A percentile compares a stretch with the other conserved stretches of the same genome.
Evolutionary conservation across 140 eudicot genomes (phyloP).

Genomic region (Senecio squalidus): DNA sequence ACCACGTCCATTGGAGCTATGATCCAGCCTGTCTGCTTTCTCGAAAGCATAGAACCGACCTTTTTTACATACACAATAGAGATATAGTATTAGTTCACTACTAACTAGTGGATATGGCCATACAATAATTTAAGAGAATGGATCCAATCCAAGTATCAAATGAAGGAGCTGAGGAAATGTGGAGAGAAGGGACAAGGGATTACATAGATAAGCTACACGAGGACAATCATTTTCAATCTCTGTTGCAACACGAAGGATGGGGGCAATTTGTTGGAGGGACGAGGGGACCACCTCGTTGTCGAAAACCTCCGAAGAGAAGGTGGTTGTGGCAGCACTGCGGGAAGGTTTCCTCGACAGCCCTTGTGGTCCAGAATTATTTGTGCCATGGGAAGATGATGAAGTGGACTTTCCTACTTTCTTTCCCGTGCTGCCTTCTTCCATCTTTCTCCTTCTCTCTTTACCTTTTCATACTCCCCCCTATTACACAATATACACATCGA

Average conservation of each 20-base stretch:
- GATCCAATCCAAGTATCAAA: conserved; percentile 8
- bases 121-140: conserved; percentile 3
- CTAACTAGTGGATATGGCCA: background rate
- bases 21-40: conserved; percentile 92
- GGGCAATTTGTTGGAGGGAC: conserved; percentile 82
- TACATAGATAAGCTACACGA: conserved; percentile 95
- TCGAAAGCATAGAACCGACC: conserved; percentile 89
- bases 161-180: conserved; percentile 2
- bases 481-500: conserved; percentile 13
- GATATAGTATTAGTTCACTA: background rate
- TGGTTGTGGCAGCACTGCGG: conserved; percentile 80
- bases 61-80: conserved; percentile 13
- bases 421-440: conserved; percentile 45
- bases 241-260: conserved; percentile 83
- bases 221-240: conserved; percentile 77
- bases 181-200: background rate
- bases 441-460: conserved; percentile 28
- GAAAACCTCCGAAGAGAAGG: conserved; percentile 83
- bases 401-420: conserved; percentile 24
- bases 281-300: conserved; percentile 95
- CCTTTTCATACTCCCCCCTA: conserved; percentile 26
- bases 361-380: conserved; percentile 28
- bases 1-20: conserved; percentile 88
- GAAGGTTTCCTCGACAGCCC: conserved; percentile 64
- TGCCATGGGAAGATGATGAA: conserved; percentile 27